A percentile compares a stretch with the other conserved stretches of the same genome.
phyloP scores from a whole-genome alignment of 2,329 filamentous ascomycete species.

The Penicillium sp. region DNA sequence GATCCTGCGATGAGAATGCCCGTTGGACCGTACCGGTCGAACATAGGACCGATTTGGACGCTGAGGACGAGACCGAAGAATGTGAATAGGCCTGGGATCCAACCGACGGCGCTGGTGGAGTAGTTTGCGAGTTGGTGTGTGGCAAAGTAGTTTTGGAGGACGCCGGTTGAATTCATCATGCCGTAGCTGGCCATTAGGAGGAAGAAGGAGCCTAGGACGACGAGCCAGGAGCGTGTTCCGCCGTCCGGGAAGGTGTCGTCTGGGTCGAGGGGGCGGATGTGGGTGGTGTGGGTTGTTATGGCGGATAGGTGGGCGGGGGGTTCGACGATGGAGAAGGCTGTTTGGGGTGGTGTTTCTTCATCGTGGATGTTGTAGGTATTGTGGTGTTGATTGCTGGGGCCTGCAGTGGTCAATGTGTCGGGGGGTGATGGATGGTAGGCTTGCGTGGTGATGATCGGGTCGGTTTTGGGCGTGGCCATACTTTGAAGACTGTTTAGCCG shows the following conservation, averaged over 20 bases:
- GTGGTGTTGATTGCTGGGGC: not conserved
- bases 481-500: not conserved
- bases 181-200: slow-evolving; percentile 51
- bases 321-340: slow-evolving; percentile 30
- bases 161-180: slow-evolving; percentile 58
- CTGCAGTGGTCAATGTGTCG: not conserved
- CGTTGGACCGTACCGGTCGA: slow-evolving; percentile 56
- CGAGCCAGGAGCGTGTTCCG: slow-evolving; percentile 44
- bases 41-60: slow-evolving; percentile 58
- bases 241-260: slow-evolving; percentile 42
- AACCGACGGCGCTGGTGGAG: slow-evolving; percentile 55
- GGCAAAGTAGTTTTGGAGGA: slow-evolving; percentile 56
- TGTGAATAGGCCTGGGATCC: slow-evolving; percentile 58
- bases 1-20: slow-evolving; percentile 51
- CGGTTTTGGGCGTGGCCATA: not conserved
- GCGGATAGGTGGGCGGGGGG: slow-evolving; percentile 27
- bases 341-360: slow-evolving; percentile 23
- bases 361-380: slow-evolving; percentile 14
- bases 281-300: slow-evolving; percentile 30
- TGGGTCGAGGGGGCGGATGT: slow-evolving; percentile 18
- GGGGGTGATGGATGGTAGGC: not conserved
- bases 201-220: slow-evolving; percentile 46
- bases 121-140: slow-evolving; percentile 54
- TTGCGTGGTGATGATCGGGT: not conserved
- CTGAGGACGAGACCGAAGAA: slow-evolving; percentile 54